phyloP scores from a whole-genome alignment of 306 rosid genomes.

The Ormosia semicastrata region DNA sequence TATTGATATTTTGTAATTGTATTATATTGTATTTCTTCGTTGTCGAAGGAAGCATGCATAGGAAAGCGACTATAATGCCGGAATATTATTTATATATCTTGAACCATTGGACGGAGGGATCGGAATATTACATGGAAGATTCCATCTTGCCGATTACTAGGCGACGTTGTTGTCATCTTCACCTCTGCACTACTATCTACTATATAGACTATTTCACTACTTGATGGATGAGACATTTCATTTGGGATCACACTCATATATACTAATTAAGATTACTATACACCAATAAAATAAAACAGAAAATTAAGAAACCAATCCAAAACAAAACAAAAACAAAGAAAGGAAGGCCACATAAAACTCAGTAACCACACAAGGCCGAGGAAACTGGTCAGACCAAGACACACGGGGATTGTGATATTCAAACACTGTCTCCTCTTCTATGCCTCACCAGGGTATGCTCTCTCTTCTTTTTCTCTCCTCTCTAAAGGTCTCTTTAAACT shows the following conservation, averaged over 20 bases:
- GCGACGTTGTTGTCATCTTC: not conserved
- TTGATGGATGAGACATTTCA: not conserved
- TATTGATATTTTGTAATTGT: not conserved
- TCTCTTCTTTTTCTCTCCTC: not conserved
- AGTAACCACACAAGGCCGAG: not conserved
- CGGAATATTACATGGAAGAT: constrained; percentile 46
- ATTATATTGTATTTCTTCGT: not conserved
- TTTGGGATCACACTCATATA: not conserved
- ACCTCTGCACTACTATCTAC: not conserved
- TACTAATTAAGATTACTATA: not conserved
- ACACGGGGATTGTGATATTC: not conserved
- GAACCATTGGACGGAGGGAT: not conserved
- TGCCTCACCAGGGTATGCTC: not conserved
- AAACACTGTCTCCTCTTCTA: not conserved
- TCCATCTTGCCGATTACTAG: constrained; percentile 29
- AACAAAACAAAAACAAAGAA: not conserved
- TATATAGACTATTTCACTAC: not conserved
- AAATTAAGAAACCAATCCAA: not conserved
- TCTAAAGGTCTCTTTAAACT: not conserved
- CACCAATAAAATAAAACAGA: not conserved
- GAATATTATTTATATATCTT: not conserved
- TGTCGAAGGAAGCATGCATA: not conserved
- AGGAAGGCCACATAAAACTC: not conserved
- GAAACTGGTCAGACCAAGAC: not conserved
- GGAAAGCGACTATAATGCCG: constrained; percentile 31